These are phyloP conservation scores for Botrytis hyacinthi DNA, from an alignment of 2,329 filamentous ascomycete genomes.

Conservation along the genomic window DNA sequence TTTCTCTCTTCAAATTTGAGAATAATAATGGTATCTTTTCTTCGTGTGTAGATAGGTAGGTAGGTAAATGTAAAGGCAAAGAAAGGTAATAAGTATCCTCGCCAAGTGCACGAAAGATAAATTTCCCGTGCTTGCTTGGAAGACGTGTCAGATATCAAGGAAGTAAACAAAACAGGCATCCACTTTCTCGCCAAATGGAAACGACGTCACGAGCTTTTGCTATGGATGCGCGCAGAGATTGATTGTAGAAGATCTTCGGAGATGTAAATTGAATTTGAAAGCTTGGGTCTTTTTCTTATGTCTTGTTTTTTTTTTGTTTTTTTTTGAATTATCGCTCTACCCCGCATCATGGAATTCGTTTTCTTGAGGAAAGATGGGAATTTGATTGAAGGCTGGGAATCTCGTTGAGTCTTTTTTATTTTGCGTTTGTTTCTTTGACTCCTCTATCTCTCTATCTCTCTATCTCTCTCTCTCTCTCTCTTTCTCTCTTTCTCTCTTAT, in stretches of 20 bases:
- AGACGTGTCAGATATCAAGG: conserved; percentile 1
- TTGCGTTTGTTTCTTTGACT: not conserved
- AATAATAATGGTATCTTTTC: not conserved
- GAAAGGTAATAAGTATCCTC: not conserved
- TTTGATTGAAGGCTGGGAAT: not conserved
- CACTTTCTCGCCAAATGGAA: conserved; percentile 14
- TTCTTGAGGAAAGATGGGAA: not conserved
- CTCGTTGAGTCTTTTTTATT: too few relatives aligned
- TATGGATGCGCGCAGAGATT: not conserved
- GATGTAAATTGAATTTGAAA: not conserved
- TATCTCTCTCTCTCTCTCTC: too few relatives aligned
- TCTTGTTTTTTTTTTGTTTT: too few relatives aligned
- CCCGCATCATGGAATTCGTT: conserved; percentile 3
- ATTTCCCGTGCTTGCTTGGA: not conserved
- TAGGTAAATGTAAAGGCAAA: too few relatives aligned
- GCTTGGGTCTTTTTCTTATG: not conserved
- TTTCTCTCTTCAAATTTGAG: not conserved
- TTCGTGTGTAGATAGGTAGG: not conserved
- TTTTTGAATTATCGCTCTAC: not conserved
- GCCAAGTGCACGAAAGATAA: not conserved
- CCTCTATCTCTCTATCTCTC: too few relatives aligned
- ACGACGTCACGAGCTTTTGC: conserved; percentile 14
- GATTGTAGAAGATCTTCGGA: conserved; percentile 5
- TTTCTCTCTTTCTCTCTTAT: not conserved
- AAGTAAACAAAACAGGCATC: conserved; percentile 8